Conservation (phyloP, 768 basidiomycete genomes). For the Rhizopogon vulgaris region DNA sequence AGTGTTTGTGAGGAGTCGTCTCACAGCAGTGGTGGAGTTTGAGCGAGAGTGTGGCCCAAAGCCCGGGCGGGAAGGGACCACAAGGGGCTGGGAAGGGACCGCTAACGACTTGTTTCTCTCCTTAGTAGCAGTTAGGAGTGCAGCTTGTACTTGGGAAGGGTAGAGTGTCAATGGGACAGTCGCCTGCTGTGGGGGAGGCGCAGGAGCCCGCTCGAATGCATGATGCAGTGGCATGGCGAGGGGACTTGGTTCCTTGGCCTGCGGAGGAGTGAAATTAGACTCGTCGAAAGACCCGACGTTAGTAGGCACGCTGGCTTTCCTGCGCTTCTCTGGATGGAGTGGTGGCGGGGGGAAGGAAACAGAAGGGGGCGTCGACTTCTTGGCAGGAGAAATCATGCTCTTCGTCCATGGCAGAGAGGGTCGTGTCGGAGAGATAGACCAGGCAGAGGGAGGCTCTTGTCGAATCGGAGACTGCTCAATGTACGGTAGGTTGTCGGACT, state of each 20-base stretch:
- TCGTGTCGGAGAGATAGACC: constrained; percentile 27
- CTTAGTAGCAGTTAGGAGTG: background rate
- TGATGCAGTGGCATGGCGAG: constrained; percentile 38
- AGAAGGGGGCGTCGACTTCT: constrained; percentile 28
- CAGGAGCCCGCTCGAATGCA: constrained; percentile 26
- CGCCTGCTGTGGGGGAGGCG: constrained; percentile 6
- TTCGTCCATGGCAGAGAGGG: constrained; percentile 21
- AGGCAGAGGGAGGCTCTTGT: constrained; percentile 21
- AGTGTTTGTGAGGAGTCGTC: constrained; percentile 37
- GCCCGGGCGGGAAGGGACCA: background rate
- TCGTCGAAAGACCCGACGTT: constrained; percentile 26
- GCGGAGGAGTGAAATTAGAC: constrained; percentile 16
- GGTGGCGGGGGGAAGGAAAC: constrained; percentile 28
- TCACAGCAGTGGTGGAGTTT: constrained; percentile 30
- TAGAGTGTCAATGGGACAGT: constrained; percentile 11
- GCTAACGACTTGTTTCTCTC: background rate
- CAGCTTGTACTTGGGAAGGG: constrained; percentile 14
- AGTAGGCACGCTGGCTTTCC: constrained; percentile 30
- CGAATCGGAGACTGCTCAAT: constrained; percentile 22
- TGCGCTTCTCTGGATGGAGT: constrained; percentile 23
- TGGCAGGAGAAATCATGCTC: constrained; percentile 11
- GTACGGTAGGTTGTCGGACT: constrained; percentile 18
- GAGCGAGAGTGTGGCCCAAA: constrained; percentile 12
- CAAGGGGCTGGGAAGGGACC: background rate
- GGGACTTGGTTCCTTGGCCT: constrained; percentile 17